Evolutionary conservation across 352 stramenopile genomes (phyloP).

Genomic region (Plasmopara muralis): DNA sequence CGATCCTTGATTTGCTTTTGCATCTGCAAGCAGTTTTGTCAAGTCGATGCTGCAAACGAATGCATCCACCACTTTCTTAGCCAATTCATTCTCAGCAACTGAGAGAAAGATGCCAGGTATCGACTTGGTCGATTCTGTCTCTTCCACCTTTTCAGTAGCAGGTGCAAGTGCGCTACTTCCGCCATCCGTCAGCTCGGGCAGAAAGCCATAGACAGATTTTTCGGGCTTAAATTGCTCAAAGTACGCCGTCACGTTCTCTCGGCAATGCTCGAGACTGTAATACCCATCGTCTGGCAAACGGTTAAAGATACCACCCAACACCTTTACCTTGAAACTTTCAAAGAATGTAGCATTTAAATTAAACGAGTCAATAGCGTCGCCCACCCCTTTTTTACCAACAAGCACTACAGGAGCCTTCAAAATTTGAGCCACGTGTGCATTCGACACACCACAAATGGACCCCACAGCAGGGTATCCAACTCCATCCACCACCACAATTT

Average conservation of each 20-base stretch:
- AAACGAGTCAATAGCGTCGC: conserved; percentile 95
- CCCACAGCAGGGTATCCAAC: conserved; percentile 93
- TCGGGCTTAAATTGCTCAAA: conserved; percentile 80
- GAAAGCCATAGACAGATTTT: conserved; percentile 76
- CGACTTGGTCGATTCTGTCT: conserved; percentile 11
- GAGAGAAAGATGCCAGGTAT: conserved; percentile 27
- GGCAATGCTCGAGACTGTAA: conserved; percentile 92
- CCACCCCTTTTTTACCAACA: conserved; percentile 94
- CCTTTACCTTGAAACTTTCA: conserved; percentile 77
- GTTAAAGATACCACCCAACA: conserved; percentile 97
- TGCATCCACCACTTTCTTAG: conserved; percentile 33
- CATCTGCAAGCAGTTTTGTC: conserved; percentile 30
- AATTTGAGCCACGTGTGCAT: conserved; percentile 55
- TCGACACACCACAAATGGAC: conserved; percentile 77
- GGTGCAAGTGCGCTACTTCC: conserved; percentile 15
- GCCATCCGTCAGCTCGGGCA: conserved; percentile 55
- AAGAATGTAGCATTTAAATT: conserved; percentile 97
- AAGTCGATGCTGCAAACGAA: conserved; percentile 35
- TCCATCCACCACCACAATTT: conserved; percentile 93
- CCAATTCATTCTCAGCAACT: conserved; percentile 17
- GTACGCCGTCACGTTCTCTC: conserved; percentile 85
- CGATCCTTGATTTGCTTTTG: conserved; percentile 14
- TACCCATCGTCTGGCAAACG: conserved; percentile 87
- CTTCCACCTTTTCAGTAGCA: conserved; percentile 13
- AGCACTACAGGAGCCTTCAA: conserved; percentile 86